Base-by-base conservation (phyloP, 1,284 basidiomycete species). In the Apiotrichum gamsii region DNA sequence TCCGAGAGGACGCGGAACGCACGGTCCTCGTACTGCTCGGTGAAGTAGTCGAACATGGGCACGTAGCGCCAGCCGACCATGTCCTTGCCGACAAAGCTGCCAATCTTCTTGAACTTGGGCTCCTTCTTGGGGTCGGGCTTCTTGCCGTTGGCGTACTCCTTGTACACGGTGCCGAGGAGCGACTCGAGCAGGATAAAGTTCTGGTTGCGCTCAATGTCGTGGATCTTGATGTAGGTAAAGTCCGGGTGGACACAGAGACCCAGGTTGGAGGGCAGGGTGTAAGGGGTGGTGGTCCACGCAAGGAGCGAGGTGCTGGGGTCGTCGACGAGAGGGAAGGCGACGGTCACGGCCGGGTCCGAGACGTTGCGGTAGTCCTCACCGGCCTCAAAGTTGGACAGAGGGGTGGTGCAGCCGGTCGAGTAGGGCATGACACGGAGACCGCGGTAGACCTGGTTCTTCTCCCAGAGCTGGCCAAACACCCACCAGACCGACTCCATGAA, bases 401-500 rank as follows among this genome's bases (percentile, higher is more conserved):
- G 95, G 0, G 95, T 98, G 3, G 91, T 93, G 66, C 88, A 90
- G 11, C 89, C 94, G 1, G 88, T 94, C 11, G 95, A 97, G 72
- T 99, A 99, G 3, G 95, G 95, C 93, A 99, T 97, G 57, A 99
- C 95, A 54, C 82, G 80, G 60, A 93, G 76, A 3, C 94, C 95
- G 20, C 90, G 81, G 73, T 98, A 99, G 21, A 99, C 91, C 74
- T 93, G 76, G n/a, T 80, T 83, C 72, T 94, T 96, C 58, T 90
- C 81, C 79, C 84, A 93, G 14, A 98, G 80, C 69, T 91, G 83
- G 49, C 83, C 79, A 74, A 99, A 98, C n/a, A 90, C 94, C 95
- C 95, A 98, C 95, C 95, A 98, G 18, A 96, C 90, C 37, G 83
- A 85, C 77, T 99, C 95, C 95, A 99, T 98, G 72, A 90, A 99